Evolutionary conservation across 2,329 filamentous ascomycete species (phyloP).

Genomic region (Ophiocordyceps camponoti-saundersi): DNA sequence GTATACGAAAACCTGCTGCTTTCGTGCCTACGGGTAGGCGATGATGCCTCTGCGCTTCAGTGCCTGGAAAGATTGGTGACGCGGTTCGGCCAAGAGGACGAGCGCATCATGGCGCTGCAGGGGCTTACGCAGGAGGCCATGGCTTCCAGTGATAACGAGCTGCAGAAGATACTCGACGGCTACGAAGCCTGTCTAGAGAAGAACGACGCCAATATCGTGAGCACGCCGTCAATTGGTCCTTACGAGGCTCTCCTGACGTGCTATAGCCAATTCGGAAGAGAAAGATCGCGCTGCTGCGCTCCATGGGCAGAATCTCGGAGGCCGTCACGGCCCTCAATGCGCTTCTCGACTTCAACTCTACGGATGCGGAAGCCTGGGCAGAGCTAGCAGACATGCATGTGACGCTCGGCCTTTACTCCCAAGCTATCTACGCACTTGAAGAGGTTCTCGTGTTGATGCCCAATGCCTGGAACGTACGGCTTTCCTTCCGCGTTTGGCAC

Average conservation of each 20-base stretch:
- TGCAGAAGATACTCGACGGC: constrained; percentile 54
- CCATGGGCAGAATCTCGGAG: constrained; percentile 51
- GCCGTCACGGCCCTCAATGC: constrained; percentile 58
- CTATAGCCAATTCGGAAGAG: constrained; percentile 71
- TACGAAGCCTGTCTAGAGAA: constrained; percentile 62
- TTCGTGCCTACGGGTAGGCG: constrained; percentile 67
- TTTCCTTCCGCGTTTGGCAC: not conserved
- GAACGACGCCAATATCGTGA: constrained; percentile 64
- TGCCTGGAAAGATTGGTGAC: constrained; percentile 59
- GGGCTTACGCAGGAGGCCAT: constrained; percentile 76
- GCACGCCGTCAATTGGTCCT: constrained; percentile 9
- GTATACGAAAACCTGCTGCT: constrained; percentile 77
- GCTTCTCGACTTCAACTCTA: constrained; percentile 69
- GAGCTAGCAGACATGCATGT: constrained; percentile 83
- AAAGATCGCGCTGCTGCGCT: constrained; percentile 61
- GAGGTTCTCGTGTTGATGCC: constrained; percentile 76
- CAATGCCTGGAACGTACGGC: constrained; percentile 83
- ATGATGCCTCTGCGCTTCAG: constrained; percentile 59
- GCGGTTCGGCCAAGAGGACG: constrained; percentile 72
- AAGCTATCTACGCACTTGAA: constrained; percentile 78
- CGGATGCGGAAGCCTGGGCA: constrained; percentile 84
- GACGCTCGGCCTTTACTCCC: constrained; percentile 57
- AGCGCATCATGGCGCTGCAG: constrained; percentile 67
- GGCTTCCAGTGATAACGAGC: constrained; percentile 45
- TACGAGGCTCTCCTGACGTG: constrained; percentile 8